Evolutionary conservation across 148 eudicot genomes (phyloP), one percentile per base, ranked within the genome.

Genomic region (Amaranthus hypochondriacus): DNA sequence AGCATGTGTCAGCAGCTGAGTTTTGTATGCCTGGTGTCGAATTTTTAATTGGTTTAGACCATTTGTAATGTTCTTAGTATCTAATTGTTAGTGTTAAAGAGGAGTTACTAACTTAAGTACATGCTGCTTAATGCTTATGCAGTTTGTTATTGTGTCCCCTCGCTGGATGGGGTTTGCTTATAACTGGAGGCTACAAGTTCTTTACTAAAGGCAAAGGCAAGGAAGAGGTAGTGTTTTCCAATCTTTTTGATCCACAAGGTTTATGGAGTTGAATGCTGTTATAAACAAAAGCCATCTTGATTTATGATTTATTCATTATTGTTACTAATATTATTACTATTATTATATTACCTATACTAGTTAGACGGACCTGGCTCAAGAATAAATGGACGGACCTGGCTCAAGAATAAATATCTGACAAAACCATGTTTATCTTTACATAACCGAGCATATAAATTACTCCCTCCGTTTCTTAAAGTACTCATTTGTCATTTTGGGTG

Each of bases 91-190:
- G 4, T 3, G 42, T 69, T 10, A 48, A 42, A 28, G 62, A 7
- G 13, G 5, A 68, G 77, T 49, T 39, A 44, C 76, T 70, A 70
- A 74, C 58, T 77, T 70, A 21, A 54, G 46, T 51, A 74, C 72
- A 8, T 50, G 7, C 48, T 79, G 71, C 78, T 13, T 53, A 5
- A 7, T 69, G 89, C 87, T 53, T 8, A 7, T 69, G 89, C 87
- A 92, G 97, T 90, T 92, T 78, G 97, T 92, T 72, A 88, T 92
- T 48, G 87, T 84, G 52, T 92, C 97, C 97, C 74, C 86, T 90
- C 76, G 2, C 91, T 66, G 97, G 97, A 69, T 92, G 97, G 96
- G 93, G 88, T 49, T 47, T 88, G 65, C 78, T 75, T 62, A 48
- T 92, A 72, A 83, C 46, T 79, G 89, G 92, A 62, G 84, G 89